A percentile compares a stretch with the other conserved stretches of the same genome.
Conservation (phyloP, 306 rosid genomes). For the Phaseolus lunatus region DNA sequence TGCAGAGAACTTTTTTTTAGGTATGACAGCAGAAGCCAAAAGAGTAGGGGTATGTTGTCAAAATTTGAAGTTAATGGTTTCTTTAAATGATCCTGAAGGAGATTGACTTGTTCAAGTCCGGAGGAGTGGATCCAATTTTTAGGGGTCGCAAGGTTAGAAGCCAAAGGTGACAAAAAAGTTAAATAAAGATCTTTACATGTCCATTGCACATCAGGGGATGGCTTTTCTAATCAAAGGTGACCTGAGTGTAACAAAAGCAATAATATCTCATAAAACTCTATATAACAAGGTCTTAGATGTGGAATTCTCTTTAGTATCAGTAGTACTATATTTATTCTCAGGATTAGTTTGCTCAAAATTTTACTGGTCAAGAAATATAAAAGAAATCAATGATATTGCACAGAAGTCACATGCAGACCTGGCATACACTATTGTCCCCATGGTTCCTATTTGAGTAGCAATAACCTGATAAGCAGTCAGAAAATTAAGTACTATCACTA, state of each 20-base stretch:
- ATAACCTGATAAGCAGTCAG: conserved; percentile 59
- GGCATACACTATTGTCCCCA: conserved; percentile 91
- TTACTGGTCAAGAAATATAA: conserved; percentile 36
- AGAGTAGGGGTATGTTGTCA: background rate
- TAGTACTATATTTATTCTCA: conserved; percentile 12
- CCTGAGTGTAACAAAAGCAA: background rate
- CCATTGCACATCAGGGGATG: background rate
- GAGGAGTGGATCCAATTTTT: background rate
- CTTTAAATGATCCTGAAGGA: background rate
- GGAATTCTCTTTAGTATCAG: conserved; percentile 15
- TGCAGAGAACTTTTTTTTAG: background rate
- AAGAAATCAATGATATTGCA: conserved; percentile 39
- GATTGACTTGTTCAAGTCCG: background rate
- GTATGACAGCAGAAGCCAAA: background rate
- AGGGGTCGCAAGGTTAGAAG: background rate
- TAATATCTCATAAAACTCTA: background rate
- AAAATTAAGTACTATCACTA: conserved; percentile 21
- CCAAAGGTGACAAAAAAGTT: background rate
- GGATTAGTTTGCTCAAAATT: conserved; percentile 17
- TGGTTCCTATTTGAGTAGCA: conserved; percentile 87
- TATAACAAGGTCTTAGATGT: background rate
- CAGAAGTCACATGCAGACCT: conserved; percentile 60
- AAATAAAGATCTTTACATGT: background rate
- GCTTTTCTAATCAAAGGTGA: background rate
- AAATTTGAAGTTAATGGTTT: background rate